phyloP scores from a whole-genome alignment of 75 land plant species.

The Picea sitchensis region DNA sequence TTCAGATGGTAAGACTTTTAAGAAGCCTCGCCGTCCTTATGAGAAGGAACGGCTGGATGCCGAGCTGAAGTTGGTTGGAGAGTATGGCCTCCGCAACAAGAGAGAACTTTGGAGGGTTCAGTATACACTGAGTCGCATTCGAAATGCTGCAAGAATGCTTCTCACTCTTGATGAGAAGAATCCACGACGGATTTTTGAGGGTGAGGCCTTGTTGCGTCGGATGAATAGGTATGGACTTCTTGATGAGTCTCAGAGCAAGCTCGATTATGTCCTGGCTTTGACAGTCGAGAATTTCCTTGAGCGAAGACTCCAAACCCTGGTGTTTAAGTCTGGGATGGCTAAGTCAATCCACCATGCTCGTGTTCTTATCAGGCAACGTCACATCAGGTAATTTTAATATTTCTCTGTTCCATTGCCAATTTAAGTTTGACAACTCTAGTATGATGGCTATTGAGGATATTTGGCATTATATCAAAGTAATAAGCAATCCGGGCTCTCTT shows the following conservation, averaged over 20 bases:
- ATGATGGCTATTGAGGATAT: neutral
- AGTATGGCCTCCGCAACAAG: constrained; percentile 74
- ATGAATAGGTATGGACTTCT: constrained; percentile 54
- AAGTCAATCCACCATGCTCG: constrained; percentile 79
- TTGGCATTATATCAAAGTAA: neutral
- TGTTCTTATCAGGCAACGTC: constrained; percentile 72
- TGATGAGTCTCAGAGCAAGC: constrained; percentile 59
- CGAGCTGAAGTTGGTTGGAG: constrained; percentile 78
- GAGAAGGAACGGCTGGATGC: constrained; percentile 78
- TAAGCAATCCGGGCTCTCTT: neutral
- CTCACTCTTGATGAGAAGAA: constrained; percentile 75
- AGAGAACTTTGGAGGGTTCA: constrained; percentile 71
- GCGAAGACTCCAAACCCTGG: constrained; percentile 66
- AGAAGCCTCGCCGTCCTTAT: constrained; percentile 76
- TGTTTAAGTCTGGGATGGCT: constrained; percentile 74
- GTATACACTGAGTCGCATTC: constrained; percentile 67
- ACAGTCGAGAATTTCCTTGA: constrained; percentile 76
- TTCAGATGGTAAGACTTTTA: constrained; percentile 73
- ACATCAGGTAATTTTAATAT: constrained; percentile 45
- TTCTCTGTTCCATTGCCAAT: neutral
- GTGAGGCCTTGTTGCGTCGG: constrained; percentile 61
- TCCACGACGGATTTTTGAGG: constrained; percentile 63
- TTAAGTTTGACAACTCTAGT: neutral
- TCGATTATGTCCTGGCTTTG: constrained; percentile 74
- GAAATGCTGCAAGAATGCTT: constrained; percentile 59